These are phyloP conservation scores for Sclerotinia spermophila DNA, from an alignment of 2,329 filamentous ascomycete species.

Conservation along the genomic window DNA sequence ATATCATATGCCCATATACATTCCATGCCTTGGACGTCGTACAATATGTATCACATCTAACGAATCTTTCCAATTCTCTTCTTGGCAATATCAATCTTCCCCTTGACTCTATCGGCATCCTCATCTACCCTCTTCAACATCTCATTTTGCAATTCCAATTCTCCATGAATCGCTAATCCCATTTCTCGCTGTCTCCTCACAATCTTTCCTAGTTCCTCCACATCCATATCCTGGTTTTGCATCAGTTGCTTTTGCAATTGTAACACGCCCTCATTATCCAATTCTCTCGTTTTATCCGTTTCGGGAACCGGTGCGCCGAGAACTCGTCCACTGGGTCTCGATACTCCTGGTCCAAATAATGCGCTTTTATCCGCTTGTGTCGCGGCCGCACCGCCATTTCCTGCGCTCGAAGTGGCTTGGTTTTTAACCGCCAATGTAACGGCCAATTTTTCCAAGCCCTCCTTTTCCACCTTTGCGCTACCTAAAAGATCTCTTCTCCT, in stretches of 20 bases:
- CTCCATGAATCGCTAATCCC: constrained; percentile 70
- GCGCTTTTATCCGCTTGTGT: constrained; percentile 43
- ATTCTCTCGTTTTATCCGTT: constrained; percentile 70
- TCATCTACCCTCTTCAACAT: constrained; percentile 65
- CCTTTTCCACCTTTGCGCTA: constrained; percentile 67
- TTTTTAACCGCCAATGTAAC: constrained; percentile 52
- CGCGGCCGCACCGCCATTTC: constrained; percentile 21
- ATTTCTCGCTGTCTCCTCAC: constrained; percentile 73
- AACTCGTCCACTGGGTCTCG: constrained; percentile 55
- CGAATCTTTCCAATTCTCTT: constrained; percentile 63
- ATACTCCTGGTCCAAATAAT: constrained; percentile 44
- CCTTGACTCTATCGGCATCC: constrained; percentile 61
- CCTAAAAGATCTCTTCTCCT: constrained; percentile 67
- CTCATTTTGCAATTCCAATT: constrained; percentile 67
- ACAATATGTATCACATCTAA: neutral
- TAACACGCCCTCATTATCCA: constrained; percentile 72
- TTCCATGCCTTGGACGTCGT: neutral
- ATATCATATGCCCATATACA: neutral
- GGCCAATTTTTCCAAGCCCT: constrained; percentile 70
- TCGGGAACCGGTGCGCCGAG: constrained; percentile 70
- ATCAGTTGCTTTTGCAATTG: constrained; percentile 73
- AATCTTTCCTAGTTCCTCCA: constrained; percentile 64
- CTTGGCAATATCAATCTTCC: constrained; percentile 72
- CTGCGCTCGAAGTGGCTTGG: constrained; percentile 29
- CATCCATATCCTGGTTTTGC: constrained; percentile 68